These are phyloP conservation scores for Pseudomassariella vexata DNA, from an alignment of 2,329 filamentous ascomycete genomes.

Conservation along the genomic window DNA sequence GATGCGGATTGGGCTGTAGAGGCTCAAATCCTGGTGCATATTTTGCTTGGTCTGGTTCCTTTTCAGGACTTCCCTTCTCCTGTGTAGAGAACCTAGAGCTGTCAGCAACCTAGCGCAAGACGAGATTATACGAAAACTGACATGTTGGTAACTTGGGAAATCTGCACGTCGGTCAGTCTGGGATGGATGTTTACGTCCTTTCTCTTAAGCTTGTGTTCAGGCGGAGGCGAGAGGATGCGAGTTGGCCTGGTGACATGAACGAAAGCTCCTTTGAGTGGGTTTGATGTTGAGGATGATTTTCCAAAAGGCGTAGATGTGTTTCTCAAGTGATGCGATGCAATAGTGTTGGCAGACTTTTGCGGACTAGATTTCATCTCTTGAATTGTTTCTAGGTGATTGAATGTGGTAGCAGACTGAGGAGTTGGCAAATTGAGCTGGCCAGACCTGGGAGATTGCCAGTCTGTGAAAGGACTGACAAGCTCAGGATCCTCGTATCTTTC, in stretches of 20 bases:
- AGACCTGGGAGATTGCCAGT: background rate
- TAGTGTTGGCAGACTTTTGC: too few species aligned
- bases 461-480: slow-evolving; percentile 2
- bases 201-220: background rate
- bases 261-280: background rate
- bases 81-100: too few species aligned
- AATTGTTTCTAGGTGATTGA: background rate
- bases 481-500: slow-evolving; percentile 1
- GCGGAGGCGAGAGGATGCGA: slow-evolving; percentile 1
- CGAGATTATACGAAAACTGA: too few species aligned
- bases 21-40: background rate
- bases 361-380: too few species aligned
- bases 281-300: background rate
- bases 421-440: background rate
- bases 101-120: too few species aligned
- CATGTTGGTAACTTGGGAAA: slow-evolving; percentile 17
- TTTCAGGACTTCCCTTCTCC: too few species aligned
- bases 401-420: background rate
- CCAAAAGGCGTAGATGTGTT: too few species aligned
- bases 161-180: too few species aligned
- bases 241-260: background rate
- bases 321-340: too few species aligned
- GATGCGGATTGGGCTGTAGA: background rate
- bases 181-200: background rate
- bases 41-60: slow-evolving; percentile 10